A percentile compares a stretch with the other conserved stretches of the same genome.
phyloP scores from a whole-genome alignment of 495 filamentous ascomycete genomes.

The Oidiodendron maius region DNA sequence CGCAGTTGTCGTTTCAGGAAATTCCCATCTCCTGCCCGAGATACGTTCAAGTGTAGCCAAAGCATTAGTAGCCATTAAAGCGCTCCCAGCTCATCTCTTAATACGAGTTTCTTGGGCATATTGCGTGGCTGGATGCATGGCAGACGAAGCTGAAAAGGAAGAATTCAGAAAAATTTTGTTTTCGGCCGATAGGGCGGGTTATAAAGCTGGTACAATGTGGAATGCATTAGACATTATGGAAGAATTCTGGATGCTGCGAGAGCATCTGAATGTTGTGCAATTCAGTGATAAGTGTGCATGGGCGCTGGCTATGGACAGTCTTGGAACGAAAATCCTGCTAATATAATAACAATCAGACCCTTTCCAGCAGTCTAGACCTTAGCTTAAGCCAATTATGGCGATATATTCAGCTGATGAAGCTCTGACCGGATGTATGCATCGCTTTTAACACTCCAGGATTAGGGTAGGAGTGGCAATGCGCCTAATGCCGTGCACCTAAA shows the following conservation, averaged over 20 bases:
- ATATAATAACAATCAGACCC: neutral
- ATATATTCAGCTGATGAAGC: too few species aligned
- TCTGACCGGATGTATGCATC: too few species aligned
- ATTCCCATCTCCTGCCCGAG: neutral
- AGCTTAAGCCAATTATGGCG: too few species aligned
- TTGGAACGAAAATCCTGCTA: constrained; percentile 1
- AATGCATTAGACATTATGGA: constrained; percentile 5
- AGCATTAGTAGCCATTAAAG: neutral
- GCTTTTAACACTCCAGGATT: too few species aligned
- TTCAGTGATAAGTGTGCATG: neutral
- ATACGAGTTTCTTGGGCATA: constrained; percentile 6
- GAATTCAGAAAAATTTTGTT: constrained; percentile 1
- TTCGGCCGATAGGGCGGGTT: neutral
- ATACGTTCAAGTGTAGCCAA: neutral
- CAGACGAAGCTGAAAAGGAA: neutral
- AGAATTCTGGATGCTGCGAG: constrained; percentile 5
- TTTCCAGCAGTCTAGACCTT: too few species aligned
- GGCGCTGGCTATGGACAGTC: constrained; percentile 6
- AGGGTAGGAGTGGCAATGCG: too few species aligned
- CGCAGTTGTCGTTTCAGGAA: constrained; percentile 2
- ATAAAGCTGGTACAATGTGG: neutral
- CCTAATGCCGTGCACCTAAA: too few species aligned
- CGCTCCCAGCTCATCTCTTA: constrained; percentile 2
- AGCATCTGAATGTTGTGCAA: neutral
- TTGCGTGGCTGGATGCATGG: constrained; percentile 7